Percentiles rank a stretch among this genome's conserved stretches.
These are phyloP conservation scores for Yarrowia sp. DNA, from an alignment of 805 yeast species.

Conservation along the genomic window DNA sequence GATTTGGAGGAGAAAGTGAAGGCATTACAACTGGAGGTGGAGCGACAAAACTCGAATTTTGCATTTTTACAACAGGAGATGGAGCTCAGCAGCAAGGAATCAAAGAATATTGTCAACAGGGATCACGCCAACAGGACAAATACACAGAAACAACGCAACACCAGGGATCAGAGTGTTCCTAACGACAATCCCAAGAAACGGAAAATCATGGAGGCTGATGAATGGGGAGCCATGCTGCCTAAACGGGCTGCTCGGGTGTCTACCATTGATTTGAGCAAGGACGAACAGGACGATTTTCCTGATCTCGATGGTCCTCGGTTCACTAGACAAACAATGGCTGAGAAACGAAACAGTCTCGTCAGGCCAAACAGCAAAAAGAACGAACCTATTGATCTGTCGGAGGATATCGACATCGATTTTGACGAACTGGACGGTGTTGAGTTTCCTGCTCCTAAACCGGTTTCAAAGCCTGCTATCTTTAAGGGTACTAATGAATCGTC, in stretches of 20 bases:
- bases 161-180: not conserved
- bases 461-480: not conserved
- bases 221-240: constrained; percentile 19
- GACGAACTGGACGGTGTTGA: not conserved
- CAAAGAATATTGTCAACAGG: not conserved
- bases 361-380: not conserved
- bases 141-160: not conserved
- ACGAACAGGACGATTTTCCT: constrained; percentile 1
- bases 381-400: not conserved
- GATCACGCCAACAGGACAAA: not conserved
- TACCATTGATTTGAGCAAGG: not conserved
- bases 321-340: not conserved
- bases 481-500: not conserved
- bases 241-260: not conserved
- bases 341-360: not conserved
- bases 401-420: not conserved
- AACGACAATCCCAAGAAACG: not conserved
- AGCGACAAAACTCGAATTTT: not conserved
- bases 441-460: not conserved
- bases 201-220: not conserved
- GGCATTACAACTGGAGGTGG: constrained; percentile 6
- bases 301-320: not conserved
- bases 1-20: constrained; percentile 2
- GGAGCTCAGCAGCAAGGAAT: not conserved
- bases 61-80: constrained; percentile 15